These are phyloP conservation scores for Anisodus tanguticus DNA, from an alignment of 257 asterid species.

Conservation along the genomic window DNA sequence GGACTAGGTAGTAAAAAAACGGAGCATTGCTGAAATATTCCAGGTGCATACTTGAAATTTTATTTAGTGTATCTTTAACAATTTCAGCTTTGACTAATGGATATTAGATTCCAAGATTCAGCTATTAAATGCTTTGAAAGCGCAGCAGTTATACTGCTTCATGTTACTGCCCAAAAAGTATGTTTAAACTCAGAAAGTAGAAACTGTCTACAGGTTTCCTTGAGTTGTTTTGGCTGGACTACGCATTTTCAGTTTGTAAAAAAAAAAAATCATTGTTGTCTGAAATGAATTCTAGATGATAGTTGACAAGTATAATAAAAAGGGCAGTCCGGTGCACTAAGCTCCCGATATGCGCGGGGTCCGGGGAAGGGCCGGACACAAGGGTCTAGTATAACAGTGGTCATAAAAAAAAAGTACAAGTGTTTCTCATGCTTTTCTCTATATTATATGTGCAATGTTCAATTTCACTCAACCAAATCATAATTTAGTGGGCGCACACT, in stretches of 20 bases:
- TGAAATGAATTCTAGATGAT: not conserved
- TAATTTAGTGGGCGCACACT: too few relatives aligned
- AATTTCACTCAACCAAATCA: too few relatives aligned
- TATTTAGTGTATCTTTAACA: slow-evolving; percentile 7
- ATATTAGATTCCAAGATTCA: not conserved
- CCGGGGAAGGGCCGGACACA: too few relatives aligned
- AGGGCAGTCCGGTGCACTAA: too few relatives aligned
- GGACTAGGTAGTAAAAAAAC: slow-evolving; percentile 72
- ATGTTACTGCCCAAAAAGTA: not conserved
- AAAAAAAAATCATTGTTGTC: not conserved
- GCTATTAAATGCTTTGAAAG: not conserved
- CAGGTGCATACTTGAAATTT: slow-evolving; percentile 53
- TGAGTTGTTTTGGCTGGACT: not conserved
- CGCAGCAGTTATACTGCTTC: too few relatives aligned
- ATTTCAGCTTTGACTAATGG: not conserved
- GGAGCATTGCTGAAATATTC: slow-evolving; percentile 77
- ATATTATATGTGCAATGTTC: too few relatives aligned
- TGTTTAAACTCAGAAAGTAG: not conserved
- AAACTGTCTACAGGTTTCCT: not conserved
- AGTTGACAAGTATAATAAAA: not conserved
- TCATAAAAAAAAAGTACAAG: too few relatives aligned
- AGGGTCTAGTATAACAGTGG: too few relatives aligned
- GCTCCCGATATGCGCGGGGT: too few relatives aligned
- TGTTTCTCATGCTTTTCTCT: too few relatives aligned
- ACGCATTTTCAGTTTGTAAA: not conserved